Percentiles rank a stretch among this genome's conserved stretches.
Conservation (phyloP, 1,284 basidiomycete genomes). For the Flammula alnicola region DNA sequence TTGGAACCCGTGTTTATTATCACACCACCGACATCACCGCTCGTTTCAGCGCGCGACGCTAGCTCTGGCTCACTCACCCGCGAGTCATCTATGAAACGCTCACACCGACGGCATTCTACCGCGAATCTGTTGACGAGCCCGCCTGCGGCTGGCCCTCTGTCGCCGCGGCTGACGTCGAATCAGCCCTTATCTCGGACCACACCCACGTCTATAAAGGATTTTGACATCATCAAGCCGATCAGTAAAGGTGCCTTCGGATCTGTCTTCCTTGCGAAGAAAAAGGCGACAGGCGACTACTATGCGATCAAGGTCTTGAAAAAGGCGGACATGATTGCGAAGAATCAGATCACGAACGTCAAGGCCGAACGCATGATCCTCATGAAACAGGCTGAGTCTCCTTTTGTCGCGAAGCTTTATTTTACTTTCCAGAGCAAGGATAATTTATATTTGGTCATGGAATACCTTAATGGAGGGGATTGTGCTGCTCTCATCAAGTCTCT, state of each 20-base stretch:
- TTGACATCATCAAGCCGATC: constrained; percentile 99
- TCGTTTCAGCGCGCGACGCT: constrained; percentile 60
- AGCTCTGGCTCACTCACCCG: constrained; percentile 43
- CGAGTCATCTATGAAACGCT: constrained; percentile 51
- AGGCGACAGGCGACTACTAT: constrained; percentile 97
- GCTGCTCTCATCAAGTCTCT: constrained; percentile 95
- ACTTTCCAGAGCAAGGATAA: constrained; percentile 99
- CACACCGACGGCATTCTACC: constrained; percentile 75
- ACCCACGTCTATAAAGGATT: constrained; percentile 96
- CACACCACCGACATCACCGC: constrained; percentile 78
- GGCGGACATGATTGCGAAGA: constrained; percentile 99
- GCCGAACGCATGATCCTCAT: constrained; percentile 99
- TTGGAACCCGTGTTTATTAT: constrained; percentile 69
- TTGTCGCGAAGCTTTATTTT: constrained; percentile 98
- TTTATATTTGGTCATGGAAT: constrained; percentile 98
- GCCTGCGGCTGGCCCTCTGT: constrained; percentile 67
- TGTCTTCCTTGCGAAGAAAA: constrained; percentile 98
- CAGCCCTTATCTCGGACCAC: constrained; percentile 80
- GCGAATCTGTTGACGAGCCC: constrained; percentile 68
- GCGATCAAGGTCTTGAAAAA: constrained; percentile 99
- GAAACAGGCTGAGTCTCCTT: constrained; percentile 99
- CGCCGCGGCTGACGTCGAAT: constrained; percentile 85
- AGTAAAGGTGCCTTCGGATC: constrained; percentile 99
- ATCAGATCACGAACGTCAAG: constrained; percentile 99
- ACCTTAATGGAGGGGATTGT: constrained; percentile 96